Base-by-base conservation (phyloP, 2,329 filamentous ascomycete species). In the Helicocarpus griseus region DNA sequence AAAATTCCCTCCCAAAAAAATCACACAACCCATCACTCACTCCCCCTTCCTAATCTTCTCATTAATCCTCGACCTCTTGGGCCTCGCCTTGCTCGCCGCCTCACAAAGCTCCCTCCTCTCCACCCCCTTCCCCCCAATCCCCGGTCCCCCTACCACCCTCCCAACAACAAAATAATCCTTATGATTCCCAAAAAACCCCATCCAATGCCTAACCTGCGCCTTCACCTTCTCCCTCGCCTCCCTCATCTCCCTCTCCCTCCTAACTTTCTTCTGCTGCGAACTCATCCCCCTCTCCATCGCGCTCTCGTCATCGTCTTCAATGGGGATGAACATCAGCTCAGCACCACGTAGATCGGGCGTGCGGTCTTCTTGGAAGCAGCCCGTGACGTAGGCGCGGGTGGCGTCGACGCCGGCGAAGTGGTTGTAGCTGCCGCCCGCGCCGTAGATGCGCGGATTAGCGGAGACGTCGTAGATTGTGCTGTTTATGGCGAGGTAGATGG, bases 401-500 rank as follows among this genome's bases (percentile, higher is more conserved):
- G 91, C 90, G 69, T 98, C 93, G 56, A 78, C 78, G 54, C 91
- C 93, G 0, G 89, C 81, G 68, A 98, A 95, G 71, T 86, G 84
- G 62, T 83, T 78, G 75, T 98, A 98, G 35, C 82, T 82, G 4
- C 90, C 93, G 26, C 89, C 89, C 0, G 90, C 85, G 0, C 87
- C 87, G 73, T 93, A 93, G 53, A 72, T 67, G 19, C 75, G 53
- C 61, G 76, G 73, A 35, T 74, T 76, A 6, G 74, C 73, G 41
- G 74, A 76, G 40, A 85, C 81, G 61, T 85, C 81, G 73, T 82
- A 85, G 67, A 85, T 79, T 19, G 76, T 79, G 58, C 79, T 77
- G 65, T 85, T 84, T 62, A 98, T 82, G 56, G 89, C 89, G 51
- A 98, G 79, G 73, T 95, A 95, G 66, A 97, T 81, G 5, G 93